Percentiles rank a stretch among this genome's conserved stretches.
These are phyloP conservation scores for Aspergillus ruber DNA, from an alignment of 2,329 filamentous ascomycete species.

Conservation along the genomic window DNA sequence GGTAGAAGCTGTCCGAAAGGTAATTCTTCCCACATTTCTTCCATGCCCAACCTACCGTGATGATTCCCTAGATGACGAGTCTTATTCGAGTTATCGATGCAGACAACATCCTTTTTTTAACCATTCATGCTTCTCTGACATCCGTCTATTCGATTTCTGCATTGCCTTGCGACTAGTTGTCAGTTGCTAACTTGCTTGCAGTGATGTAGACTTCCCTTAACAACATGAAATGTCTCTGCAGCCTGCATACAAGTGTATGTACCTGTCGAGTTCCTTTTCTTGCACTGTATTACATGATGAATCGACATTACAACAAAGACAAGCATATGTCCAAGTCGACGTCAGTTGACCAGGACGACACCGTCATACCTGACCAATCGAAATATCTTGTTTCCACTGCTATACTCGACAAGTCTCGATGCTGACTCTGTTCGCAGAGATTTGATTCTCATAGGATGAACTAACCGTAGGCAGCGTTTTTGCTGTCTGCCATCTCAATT, in stretches of 20 bases:
- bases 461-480: background rate
- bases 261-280: constrained; percentile 13
- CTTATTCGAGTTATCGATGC: constrained; percentile 58
- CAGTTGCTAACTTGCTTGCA: constrained; percentile 13
- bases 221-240: background rate
- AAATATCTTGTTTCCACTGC: constrained; percentile 13
- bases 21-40: too few relatives aligned
- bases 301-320: constrained; percentile 72
- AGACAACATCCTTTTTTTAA: constrained; percentile 48
- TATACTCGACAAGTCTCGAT: constrained; percentile 15
- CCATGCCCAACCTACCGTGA: constrained; percentile 28
- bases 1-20: too few relatives aligned
- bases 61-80: constrained; percentile 59
- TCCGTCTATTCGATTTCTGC: constrained; percentile 7
- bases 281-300: constrained; percentile 61
- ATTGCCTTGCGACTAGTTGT: constrained; percentile 1
- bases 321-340: constrained; percentile 93
- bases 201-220: background rate
- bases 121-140: constrained; percentile 57
- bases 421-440: constrained; percentile 23
- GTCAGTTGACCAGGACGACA: constrained; percentile 45
- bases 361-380: constrained; percentile 44
- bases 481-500: constrained; percentile 10
- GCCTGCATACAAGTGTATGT: constrained; percentile 18
- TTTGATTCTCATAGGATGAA: background rate